Evolutionary conservation across 495 filamentous ascomycete species (phyloP), one percentile per base, ranked within the genome.

Genomic region (Penicillium goetzii): DNA sequence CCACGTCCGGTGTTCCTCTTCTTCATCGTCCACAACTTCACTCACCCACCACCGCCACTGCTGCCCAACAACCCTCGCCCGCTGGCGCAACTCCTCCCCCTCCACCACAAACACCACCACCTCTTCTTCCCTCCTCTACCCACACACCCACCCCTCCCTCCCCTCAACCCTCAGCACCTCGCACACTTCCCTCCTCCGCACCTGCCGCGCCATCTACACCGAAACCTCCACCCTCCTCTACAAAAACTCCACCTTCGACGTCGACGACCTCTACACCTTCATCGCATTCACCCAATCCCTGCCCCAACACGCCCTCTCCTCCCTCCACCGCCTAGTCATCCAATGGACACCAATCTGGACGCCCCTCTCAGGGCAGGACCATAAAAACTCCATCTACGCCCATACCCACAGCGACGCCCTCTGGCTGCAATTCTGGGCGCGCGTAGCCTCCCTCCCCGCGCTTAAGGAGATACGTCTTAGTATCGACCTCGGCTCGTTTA

Each of bases 261-360:
- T 77, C 2, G 78, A 81, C 57, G 78, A 81, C 64, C 68, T 81
- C 1, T 71, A 75, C 56, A 80, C 78, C 30, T 78, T 80, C 57
- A 68, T 80, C 51, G 76, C 78, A 1, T 81, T 81, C 61, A 64
- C 67, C 1, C 28, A 51, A 1, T 58, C 64, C 15, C 40, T 81
- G 9, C 62, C 63, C 12, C 59, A 69, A 0, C 21, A 26, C 0
- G 60, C 62, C 12, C 72, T 73, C 0, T 23, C 11, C 30, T 41
- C 58, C 19, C 75, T 80, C 19, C 57, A 61, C 4, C 38, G 59
- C 0, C 55, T 80, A 1, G 73, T 70, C 0, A 64, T 80, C 6
- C 78, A 80, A 43, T 80, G 74, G 74, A 75, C 65, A 49, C 76
- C 78, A 0, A 57, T 79, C 36, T 80, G 76, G 75, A 68, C 73